Evolutionary conservation across 169 alveolate genomes (phyloP), one percentile per base, ranked within the genome.

Genomic region (Plasmodium adleri): DNA sequence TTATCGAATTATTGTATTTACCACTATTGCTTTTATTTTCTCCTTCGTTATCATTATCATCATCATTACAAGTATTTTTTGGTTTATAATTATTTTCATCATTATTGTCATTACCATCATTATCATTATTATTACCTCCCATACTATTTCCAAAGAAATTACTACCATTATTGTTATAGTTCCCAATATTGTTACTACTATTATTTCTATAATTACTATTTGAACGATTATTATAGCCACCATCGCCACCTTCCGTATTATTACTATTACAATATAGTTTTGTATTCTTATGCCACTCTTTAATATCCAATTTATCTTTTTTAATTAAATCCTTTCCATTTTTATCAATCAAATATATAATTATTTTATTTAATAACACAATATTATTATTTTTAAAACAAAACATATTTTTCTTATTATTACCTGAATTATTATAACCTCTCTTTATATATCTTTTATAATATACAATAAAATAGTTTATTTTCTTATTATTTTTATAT

Each of bases 51-150:
- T 26, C 67, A 52, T 54, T 72, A 26, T 52, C 32, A 20, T 26
- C 49, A 9, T n/a, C 32, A 24, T 54, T 54, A 20, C 20, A 22
- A 0, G 17, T 59, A 15, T 43, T 45, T 22, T 59, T 59, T 22
- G 64, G 64, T 5, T 52, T 66, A 49, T 54, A 12, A 50, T 67
- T 80, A 24, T 80, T 66, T 9, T 50, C 24, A 52, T 68, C 58
- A 1, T 52, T 64, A 22, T 56, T 52, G 62, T 68, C 59, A n/a
- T 66, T 56, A 8, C 39, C 83, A 13, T 62, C 73, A 13, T 32
- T 47, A 15, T 62, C 49, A 12, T 47, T 50, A 15, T 39, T 20
- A 17, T 47, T 54, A 17, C 9, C 45, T 20, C 39, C 73, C 24
- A 39, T 47, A 17, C 17, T 22, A 45, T 62, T 52, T 26, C 26